These are phyloP conservation scores for Cytospora schulzeri DNA, from an alignment of 2,329 filamentous ascomycete species.

Conservation along the genomic window DNA sequence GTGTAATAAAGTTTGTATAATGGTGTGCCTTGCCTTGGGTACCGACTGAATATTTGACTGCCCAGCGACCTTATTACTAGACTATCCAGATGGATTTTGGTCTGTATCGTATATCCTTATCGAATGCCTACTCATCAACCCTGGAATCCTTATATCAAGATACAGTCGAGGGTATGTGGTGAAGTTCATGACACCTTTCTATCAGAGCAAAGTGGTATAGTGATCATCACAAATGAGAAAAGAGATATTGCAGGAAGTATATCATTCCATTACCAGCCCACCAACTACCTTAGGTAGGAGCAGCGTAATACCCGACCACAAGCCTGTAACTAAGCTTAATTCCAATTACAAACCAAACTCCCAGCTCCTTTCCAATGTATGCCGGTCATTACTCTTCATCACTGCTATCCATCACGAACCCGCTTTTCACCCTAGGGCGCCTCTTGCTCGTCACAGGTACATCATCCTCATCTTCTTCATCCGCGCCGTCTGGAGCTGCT, in stretches of 20 bases:
- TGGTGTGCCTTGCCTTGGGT: no score
- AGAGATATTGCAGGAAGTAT: not conserved
- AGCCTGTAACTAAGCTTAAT: not conserved
- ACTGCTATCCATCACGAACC: conserved; percentile 26
- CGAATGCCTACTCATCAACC: no score
- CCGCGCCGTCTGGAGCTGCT: not conserved
- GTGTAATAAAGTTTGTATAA: no score
- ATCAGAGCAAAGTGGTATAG: no score
- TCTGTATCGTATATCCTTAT: no score
- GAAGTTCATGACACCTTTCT: no score
- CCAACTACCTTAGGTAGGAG: not conserved
- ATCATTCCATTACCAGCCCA: not conserved
- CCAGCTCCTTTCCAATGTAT: not conserved
- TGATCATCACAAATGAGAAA: not conserved
- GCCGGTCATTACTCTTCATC: conserved; percentile 23
- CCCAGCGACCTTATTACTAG: no score
- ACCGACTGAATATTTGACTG: no score
- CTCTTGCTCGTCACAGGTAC: conserved; percentile 20
- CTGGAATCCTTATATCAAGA: no score
- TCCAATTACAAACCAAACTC: not conserved
- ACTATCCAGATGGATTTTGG: no score
- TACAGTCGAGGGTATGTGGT: no score
- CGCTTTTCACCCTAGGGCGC: conserved; percentile 19
- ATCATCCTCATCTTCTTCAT: conserved; percentile 22
- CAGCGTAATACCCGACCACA: not conserved